Evolutionary conservation across 169 alveolate genomes (phyloP), one percentile per base, ranked within the genome.

Genomic region (Neospora caninum): DNA sequence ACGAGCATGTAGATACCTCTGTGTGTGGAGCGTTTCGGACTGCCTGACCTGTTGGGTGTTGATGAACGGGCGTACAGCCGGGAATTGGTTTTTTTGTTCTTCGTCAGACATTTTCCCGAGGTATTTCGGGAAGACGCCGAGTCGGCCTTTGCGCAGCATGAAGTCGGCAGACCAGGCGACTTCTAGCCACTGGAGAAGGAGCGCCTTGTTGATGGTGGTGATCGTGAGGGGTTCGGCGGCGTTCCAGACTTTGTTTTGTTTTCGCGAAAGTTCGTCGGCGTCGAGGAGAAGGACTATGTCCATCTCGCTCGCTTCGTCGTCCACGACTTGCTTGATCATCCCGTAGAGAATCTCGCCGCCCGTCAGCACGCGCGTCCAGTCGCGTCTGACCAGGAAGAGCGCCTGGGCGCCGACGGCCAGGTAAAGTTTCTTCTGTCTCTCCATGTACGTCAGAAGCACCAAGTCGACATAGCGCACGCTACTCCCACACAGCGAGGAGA

Each of bases 341-440:
- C 80, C 42, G 80, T 49, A 53, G 4, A 86, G 70, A n/a, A 86
- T 16, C 92, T 86, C 92, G 22, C 92, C 92, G 7, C 92, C 92
- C 34, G 92, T 49, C 39, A 86, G 29, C 10, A 86, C 49, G 70
- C 92, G 70, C 45, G 80, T 34, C 80, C 70, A 53, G 49, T 86
- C 92, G 43, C 92, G 70, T 31, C 80, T 2, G 49, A 86, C 70
- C 36, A 86, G 49, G 34, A 86, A 86, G 42, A 86, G 80, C 39
- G 92, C 92, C 43, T 86, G 80, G 42, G 92, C 39, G 42, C 92
- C 92, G 49, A 86, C 80, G 10, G 80, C 70, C 16, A 86, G 92
- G 27, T 49, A 86, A 25, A 86, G 43, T 2, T 25, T 18, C 92
- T 86, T 86, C 70, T 29, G 45, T 27, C 92, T 78, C 7, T 13